Conservation (phyloP, 2,329 filamentous ascomycete genomes). For the Cytospora piceicola region DNA sequence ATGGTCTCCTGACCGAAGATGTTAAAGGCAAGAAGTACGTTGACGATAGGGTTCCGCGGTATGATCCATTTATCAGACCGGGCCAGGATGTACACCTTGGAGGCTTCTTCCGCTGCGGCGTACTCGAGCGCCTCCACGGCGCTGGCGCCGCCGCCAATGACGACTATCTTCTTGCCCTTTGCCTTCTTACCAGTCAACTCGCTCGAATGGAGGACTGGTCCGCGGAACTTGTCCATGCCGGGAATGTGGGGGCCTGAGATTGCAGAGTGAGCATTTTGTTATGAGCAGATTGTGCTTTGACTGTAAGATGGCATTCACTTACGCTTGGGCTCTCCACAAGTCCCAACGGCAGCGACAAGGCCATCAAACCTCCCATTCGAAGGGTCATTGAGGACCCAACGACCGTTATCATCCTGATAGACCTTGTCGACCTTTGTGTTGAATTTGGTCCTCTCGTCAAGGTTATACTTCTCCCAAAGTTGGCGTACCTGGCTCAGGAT, state of each 20-base stretch:
- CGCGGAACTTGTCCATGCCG: constrained; percentile 73
- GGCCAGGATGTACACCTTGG: constrained; percentile 72
- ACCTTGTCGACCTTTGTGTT: constrained; percentile 70
- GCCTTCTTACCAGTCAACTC: constrained; percentile 72
- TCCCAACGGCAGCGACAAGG: constrained; percentile 77
- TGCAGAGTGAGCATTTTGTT: constrained; percentile 46
- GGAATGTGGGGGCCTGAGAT: constrained; percentile 63
- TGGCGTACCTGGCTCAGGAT: constrained; percentile 73
- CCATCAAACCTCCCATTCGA: constrained; percentile 77
- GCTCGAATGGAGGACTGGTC: constrained; percentile 75
- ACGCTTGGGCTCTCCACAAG: constrained; percentile 68
- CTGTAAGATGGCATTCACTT: constrained; percentile 5
- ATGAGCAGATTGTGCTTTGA: neutral
- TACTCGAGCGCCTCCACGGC: constrained; percentile 85
- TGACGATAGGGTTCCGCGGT: constrained; percentile 75
- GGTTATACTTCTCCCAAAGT: constrained; percentile 75
- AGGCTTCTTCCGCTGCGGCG: constrained; percentile 67
- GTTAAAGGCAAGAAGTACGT: constrained; percentile 75
- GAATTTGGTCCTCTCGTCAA: constrained; percentile 74
- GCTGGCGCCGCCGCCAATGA: constrained; percentile 79
- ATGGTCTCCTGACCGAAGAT: constrained; percentile 77
- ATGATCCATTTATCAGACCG: constrained; percentile 88
- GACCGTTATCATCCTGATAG: constrained; percentile 67
- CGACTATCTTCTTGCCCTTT: constrained; percentile 73
- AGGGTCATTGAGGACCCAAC: constrained; percentile 78